Evolutionary conservation across 768 basidiomycete species (phyloP).

Genomic region (Pulveroboletus sp.): DNA sequence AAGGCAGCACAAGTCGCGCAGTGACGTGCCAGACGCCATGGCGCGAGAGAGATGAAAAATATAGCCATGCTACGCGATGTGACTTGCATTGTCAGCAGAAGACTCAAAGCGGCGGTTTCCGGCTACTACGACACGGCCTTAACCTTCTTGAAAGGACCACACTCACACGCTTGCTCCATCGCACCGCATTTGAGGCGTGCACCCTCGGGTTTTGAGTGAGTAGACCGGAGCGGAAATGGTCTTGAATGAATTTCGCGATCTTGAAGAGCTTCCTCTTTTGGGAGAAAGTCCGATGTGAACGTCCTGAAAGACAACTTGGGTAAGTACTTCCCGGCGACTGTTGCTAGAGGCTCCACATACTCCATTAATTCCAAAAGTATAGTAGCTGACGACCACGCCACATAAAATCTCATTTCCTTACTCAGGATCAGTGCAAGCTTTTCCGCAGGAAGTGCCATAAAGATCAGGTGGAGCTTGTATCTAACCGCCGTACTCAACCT

Average conservation of each 20-base stretch:
- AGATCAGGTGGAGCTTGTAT: slow-evolving; percentile 11
- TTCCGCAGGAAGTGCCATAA: background rate
- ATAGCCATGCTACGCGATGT: slow-evolving; percentile 1
- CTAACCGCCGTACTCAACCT: slow-evolving; percentile 1
- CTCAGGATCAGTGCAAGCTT: background rate
- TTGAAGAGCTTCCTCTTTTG: slow-evolving; percentile 16
- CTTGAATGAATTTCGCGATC: slow-evolving; percentile 11
- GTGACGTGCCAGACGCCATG: background rate
- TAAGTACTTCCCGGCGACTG: background rate
- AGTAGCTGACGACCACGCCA: background rate
- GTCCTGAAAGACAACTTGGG: background rate
- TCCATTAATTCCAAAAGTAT: background rate
- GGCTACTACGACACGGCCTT: background rate
- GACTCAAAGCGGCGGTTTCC: slow-evolving; percentile 1
- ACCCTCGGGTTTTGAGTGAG: slow-evolving; percentile 7
- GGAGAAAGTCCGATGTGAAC: background rate
- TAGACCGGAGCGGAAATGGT: slow-evolving; percentile 14
- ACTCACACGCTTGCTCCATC: slow-evolving; percentile 19
- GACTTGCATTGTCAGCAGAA: background rate
- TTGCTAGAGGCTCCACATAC: slow-evolving; percentile 5
- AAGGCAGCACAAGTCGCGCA: slow-evolving; percentile 13
- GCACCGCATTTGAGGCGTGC: slow-evolving; percentile 1
- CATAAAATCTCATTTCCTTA: background rate
- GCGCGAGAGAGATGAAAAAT: slow-evolving; percentile 1
- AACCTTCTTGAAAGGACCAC: background rate